Percentiles rank a stretch among this genome's conserved stretches.
Conservation (phyloP, 495 filamentous ascomycete species). For the Pyrenopolyporus hunteri region DNA sequence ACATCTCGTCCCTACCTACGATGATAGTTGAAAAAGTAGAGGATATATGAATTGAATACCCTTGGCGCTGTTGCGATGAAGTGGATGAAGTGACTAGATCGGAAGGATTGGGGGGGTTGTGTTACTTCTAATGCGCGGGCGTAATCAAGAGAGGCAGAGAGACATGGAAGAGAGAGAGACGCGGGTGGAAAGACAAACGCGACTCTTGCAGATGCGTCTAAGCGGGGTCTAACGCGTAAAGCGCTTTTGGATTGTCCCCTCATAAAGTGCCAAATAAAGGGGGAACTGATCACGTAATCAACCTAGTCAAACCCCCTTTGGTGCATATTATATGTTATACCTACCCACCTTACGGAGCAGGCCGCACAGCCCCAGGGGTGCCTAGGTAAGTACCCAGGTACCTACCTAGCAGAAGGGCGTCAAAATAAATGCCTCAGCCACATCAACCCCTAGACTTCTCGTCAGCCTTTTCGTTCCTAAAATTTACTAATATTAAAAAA, state of each 20-base stretch:
- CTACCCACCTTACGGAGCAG: not conserved
- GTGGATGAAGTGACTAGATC: not conserved
- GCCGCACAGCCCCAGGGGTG: not conserved
- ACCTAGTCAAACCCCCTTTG: not conserved
- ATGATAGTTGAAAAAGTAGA: not conserved
- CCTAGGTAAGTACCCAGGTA: too few relatives aligned
- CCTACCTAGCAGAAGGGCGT: too few relatives aligned
- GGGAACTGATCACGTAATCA: too few relatives aligned
- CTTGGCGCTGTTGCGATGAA: too few relatives aligned
- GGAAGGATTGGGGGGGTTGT: not conserved
- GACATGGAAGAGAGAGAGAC: constrained; percentile 20
- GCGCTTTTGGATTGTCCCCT: not conserved
- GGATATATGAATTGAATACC: not conserved
- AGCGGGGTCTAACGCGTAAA: constrained; percentile 34
- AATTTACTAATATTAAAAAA: too few relatives aligned
- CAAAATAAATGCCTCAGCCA: too few relatives aligned
- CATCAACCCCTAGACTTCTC: too few relatives aligned
- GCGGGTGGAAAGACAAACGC: constrained; percentile 28
- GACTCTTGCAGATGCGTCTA: constrained; percentile 13
- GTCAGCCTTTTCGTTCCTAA: too few relatives aligned
- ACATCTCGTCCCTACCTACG: constrained; percentile 38
- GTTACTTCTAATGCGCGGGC: constrained; percentile 9
- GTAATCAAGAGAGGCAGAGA: too few relatives aligned
- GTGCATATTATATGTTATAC: not conserved
- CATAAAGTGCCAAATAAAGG: not conserved